Evolutionary conservation across 169 alveolate genomes (phyloP).

Genomic region (Plasmodium falciparum): DNA sequence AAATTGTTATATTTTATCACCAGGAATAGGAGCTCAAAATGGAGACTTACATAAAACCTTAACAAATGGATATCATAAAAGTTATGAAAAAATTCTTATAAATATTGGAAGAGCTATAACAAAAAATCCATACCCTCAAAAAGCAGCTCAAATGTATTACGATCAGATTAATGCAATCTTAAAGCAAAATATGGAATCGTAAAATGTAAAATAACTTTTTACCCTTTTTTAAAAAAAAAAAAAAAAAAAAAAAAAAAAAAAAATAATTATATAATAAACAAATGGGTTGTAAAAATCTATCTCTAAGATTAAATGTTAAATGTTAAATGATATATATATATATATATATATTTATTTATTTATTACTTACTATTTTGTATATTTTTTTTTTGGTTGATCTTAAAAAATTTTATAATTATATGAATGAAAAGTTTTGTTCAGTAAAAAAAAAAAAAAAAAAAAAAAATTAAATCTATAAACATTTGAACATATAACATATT

Average conservation of each 20-base stretch:
- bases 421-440: too few species aligned
- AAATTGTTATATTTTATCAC: conserved; percentile 80
- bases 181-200: neutral
- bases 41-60: conserved; percentile 81
- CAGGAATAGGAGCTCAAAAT: conserved; percentile 88
- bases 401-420: too few species aligned
- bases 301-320: neutral
- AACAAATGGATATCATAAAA: conserved; percentile 74
- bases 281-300: neutral
- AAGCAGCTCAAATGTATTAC: conserved; percentile 31
- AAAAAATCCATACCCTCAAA: conserved; percentile 32
- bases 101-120: conserved; percentile 75
- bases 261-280: neutral
- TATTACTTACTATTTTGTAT: neutral
- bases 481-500: too few species aligned
- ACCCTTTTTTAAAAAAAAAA: too few species aligned
- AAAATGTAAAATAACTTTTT: neutral
- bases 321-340: too few species aligned
- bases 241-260: too few species aligned
- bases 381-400: too few species aligned
- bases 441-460: too few species aligned
- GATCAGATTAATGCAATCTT: conserved; percentile 51
- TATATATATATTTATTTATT: conserved; percentile 7
- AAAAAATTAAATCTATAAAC: too few species aligned
- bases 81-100: conserved; percentile 38